phyloP scores from a whole-genome alignment of 2,329 filamentous ascomycete genomes.

The Aspergillus clavatus region DNA sequence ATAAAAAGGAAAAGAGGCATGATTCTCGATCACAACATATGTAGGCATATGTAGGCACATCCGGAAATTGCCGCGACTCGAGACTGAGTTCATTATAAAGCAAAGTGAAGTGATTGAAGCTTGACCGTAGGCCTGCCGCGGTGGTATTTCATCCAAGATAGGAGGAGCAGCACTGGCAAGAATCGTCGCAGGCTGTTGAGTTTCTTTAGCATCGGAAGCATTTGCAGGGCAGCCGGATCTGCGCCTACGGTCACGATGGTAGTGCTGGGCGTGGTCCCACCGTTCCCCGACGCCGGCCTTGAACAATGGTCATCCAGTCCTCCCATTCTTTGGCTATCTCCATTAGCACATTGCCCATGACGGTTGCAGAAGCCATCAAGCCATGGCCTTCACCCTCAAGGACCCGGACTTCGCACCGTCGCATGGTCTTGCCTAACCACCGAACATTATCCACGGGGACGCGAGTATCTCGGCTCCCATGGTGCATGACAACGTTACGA shows the following conservation, averaged over 20 bases:
- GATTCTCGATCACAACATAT: constrained; percentile 5
- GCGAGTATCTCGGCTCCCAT: constrained; percentile 82
- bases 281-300: constrained; percentile 39
- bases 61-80: not conserved
- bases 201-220: not conserved
- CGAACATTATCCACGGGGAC: constrained; percentile 93
- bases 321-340: constrained; percentile 95
- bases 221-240: not conserved
- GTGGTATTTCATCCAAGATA: constrained; percentile 4
- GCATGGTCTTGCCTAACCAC: constrained; percentile 93
- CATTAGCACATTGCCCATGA: constrained; percentile 92
- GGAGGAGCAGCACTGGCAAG: not conserved
- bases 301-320: constrained; percentile 65
- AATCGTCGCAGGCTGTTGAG: not conserved
- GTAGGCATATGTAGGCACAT: constrained; percentile 5
- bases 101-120: not conserved
- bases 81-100: not conserved
- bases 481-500: constrained; percentile 84
- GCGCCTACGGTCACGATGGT: constrained; percentile 7
- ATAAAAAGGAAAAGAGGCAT: constrained; percentile 6
- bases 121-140: constrained; percentile 18
- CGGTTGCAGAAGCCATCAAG: constrained; percentile 85
- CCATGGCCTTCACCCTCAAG: constrained; percentile 91
- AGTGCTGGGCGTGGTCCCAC: constrained; percentile 19
- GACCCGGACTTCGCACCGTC: constrained; percentile 82